A percentile compares a stretch with the other conserved stretches of the same genome.
These are phyloP conservation scores for Gymnopilus junonius DNA, from an alignment of 768 basidiomycete species.

Conservation along the genomic window DNA sequence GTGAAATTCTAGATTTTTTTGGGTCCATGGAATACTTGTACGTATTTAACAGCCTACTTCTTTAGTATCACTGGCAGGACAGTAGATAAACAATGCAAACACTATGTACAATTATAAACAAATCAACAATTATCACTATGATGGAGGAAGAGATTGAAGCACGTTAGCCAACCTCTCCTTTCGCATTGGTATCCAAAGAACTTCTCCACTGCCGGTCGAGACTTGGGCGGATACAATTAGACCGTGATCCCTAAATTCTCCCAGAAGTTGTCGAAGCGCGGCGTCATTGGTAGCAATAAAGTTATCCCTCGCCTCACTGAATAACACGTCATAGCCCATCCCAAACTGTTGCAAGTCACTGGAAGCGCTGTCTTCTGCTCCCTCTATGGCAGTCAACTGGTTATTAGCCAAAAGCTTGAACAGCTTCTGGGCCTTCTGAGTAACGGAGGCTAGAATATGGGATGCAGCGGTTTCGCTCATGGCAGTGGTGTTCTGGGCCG, in stretches of 20 bases:
- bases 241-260: slow-evolving; percentile 92
- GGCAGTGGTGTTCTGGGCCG: slow-evolving; percentile 39
- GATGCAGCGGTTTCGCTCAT: slow-evolving; percentile 79
- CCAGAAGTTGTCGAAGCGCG: slow-evolving; percentile 77
- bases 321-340: slow-evolving; percentile 68
- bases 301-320: slow-evolving; percentile 74
- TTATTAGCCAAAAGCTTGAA: slow-evolving; percentile 71
- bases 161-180: slow-evolving; percentile 70
- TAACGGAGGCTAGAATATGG: slow-evolving; percentile 87
- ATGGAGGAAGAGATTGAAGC: slow-evolving; percentile 26
- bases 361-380: slow-evolving; percentile 31
- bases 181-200: slow-evolving; percentile 87
- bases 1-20: slow-evolving; percentile 3
- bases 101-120: not conserved
- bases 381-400: slow-evolving; percentile 69
- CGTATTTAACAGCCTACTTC: not conserved
- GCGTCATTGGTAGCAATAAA: slow-evolving; percentile 92
- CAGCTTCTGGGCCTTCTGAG: slow-evolving; percentile 82
- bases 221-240: slow-evolving; percentile 64
- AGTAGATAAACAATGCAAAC: not conserved
- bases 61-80: not conserved
- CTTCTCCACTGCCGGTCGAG: slow-evolving; percentile 54
- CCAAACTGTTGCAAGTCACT: slow-evolving; percentile 58
- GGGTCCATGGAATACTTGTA: not conserved
- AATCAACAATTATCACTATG: not conserved